Percentiles rank a stretch among this genome's conserved stretches.
Evolutionary conservation across 176 grass and related monocot species (phyloP).

Genomic region (Aegilops speltoides): DNA sequence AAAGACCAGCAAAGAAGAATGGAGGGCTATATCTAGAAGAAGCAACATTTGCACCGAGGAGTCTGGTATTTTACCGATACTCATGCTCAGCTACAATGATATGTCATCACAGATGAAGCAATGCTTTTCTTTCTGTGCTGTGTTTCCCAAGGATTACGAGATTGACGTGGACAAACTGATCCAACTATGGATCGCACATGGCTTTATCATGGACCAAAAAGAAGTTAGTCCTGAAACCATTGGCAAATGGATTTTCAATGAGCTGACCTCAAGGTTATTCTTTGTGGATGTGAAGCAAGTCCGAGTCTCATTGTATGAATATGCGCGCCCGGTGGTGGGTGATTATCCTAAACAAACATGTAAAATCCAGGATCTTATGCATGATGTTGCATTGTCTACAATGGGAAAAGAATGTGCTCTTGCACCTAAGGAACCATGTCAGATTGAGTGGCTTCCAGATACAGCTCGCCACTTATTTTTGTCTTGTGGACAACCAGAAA

Average conservation of each 20-base stretch:
- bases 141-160: neutral
- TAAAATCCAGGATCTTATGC: neutral
- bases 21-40: neutral
- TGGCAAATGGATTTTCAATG: neutral
- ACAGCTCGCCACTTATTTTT: conserved; percentile 4
- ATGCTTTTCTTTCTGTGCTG: neutral
- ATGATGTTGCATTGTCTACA: neutral
- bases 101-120: neutral
- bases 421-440: neutral
- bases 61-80: neutral
- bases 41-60: neutral
- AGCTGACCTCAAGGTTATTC: neutral
- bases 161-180: neutral
- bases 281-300: neutral
- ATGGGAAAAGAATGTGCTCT: neutral
- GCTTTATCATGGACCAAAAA: neutral
- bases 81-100: conserved; percentile 9
- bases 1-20: conserved; percentile 12
- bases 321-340: neutral
- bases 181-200: neutral
- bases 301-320: neutral
- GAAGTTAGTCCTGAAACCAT: neutral
- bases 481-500: neutral
- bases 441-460: neutral
- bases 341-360: neutral